Evolutionary conservation across 768 basidiomycete genomes (phyloP).

Genomic region (Leccinum aurantiacum): DNA sequence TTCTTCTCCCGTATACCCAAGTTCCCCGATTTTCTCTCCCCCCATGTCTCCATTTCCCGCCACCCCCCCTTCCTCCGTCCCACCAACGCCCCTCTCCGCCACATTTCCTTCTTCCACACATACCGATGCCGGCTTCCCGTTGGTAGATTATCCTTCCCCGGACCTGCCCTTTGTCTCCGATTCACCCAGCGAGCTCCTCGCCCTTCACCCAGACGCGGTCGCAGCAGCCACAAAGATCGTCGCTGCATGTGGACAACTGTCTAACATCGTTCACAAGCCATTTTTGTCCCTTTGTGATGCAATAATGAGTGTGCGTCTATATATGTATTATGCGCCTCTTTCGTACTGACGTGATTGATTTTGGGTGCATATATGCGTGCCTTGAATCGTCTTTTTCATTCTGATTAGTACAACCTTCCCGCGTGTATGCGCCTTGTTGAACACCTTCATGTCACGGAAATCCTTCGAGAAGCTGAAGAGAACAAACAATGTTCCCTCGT

Average conservation of each 20-base stretch:
- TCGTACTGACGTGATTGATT: constrained; percentile 2
- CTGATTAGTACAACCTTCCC: constrained; percentile 64
- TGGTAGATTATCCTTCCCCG: constrained; percentile 55
- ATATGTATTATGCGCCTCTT: background rate
- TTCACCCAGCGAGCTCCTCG: constrained; percentile 53
- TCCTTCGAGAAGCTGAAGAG: constrained; percentile 64
- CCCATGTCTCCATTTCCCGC: constrained; percentile 20
- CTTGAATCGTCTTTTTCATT: background rate
- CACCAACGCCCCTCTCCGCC: constrained; percentile 32
- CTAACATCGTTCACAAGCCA: constrained; percentile 62
- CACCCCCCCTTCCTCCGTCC: constrained; percentile 28
- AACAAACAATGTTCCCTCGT: constrained; percentile 43
- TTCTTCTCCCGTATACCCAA: constrained; percentile 20
- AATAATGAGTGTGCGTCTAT: constrained; percentile 57
- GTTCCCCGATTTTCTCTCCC: constrained; percentile 37
- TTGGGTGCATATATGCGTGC: constrained; percentile 17
- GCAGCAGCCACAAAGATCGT: constrained; percentile 64
- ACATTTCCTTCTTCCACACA: constrained; percentile 22
- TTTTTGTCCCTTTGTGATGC: constrained; percentile 76
- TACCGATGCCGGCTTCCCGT: background rate
- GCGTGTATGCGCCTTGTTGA: constrained; percentile 74
- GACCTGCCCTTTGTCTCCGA: constrained; percentile 46
- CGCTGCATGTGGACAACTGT: constrained; percentile 67
- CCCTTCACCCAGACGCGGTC: constrained; percentile 57
- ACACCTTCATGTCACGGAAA: constrained; percentile 67